phyloP scores from a whole-genome alignment of 805 yeast species.

The Starmera caribaea region DNA sequence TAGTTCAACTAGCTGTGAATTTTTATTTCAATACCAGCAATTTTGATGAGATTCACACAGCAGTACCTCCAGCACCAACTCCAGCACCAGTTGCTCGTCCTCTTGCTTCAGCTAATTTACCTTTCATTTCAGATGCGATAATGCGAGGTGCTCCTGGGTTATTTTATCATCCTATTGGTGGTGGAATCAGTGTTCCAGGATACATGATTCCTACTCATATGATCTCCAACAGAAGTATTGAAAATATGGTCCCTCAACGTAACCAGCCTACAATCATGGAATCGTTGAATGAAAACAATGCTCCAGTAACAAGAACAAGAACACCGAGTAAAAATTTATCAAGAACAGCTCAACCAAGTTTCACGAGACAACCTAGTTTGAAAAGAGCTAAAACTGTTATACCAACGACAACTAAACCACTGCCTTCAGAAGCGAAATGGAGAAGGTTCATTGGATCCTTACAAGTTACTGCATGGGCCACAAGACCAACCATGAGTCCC shows the following conservation, averaged over 20 bases:
- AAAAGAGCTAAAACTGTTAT: conserved; percentile 1
- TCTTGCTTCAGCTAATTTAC: not conserved
- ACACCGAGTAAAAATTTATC: not conserved
- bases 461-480: conserved; percentile 60
- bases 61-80: not conserved
- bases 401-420: conserved; percentile 4
- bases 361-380: not conserved
- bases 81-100: not conserved
- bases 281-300: too few species aligned
- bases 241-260: not conserved
- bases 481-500: conserved; percentile 47
- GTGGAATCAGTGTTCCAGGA: too few species aligned
- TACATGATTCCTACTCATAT: too few species aligned
- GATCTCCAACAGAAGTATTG: too few species aligned
- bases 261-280: not conserved
- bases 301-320: not conserved
- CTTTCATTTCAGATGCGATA: too few species aligned
- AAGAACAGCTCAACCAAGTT: not conserved
- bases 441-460: conserved; percentile 49
- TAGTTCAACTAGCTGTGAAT: conserved; percentile 29
- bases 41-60: not conserved
- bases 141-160: too few species aligned
- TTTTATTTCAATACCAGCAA: conserved; percentile 26
- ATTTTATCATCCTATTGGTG: too few species aligned
- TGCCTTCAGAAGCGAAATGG: conserved; percentile 19